Conservation (phyloP, 1,139 yeast species). For the Blastobotrys illinoisensis region DNA sequence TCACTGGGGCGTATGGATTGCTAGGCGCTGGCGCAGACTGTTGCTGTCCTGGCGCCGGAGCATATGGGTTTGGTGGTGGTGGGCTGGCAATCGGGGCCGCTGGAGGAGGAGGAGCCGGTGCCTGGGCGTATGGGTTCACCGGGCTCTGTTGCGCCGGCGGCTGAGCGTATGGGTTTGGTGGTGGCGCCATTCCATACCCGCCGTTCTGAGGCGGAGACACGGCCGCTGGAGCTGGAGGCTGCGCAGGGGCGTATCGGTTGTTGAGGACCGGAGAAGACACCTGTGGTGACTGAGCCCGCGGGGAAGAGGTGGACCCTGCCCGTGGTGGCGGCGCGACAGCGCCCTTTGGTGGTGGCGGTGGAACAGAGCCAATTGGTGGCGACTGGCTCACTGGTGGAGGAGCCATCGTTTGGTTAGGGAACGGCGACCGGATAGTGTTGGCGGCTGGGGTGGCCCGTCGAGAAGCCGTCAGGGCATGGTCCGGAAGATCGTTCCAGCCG, state of each 20-base stretch:
- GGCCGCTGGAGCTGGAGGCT: slow-evolving; percentile 28
- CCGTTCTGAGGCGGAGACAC: slow-evolving; percentile 19
- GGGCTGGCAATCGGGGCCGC: slow-evolving; percentile 17
- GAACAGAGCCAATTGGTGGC: slow-evolving; percentile 22
- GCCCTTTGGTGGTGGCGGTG: slow-evolving; percentile 19
- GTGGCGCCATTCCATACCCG: slow-evolving; percentile 9
- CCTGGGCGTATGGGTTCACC: slow-evolving; percentile 38
- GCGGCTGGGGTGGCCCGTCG: slow-evolving; percentile 48
- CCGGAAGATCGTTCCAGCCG: slow-evolving; percentile 94
- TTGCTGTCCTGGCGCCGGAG: slow-evolving; percentile 11
- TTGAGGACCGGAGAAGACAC: slow-evolving; percentile 25
- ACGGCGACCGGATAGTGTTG: slow-evolving; percentile 32
- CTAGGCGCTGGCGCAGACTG: slow-evolving; percentile 24
- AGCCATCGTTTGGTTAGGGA: slow-evolving; percentile 25
- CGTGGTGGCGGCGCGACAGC: background rate
- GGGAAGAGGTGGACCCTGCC: background rate
- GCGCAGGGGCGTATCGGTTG: slow-evolving; percentile 36
- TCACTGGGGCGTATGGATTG: slow-evolving; percentile 30
- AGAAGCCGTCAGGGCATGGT: slow-evolving; percentile 38
- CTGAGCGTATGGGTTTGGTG: slow-evolving; percentile 3
- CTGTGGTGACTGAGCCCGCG: slow-evolving; percentile 12
- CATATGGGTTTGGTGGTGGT: slow-evolving; percentile 23
- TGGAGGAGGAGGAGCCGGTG: slow-evolving; percentile 29
- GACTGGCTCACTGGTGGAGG: slow-evolving; percentile 29
- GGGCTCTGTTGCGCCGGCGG: slow-evolving; percentile 20